Conservation (phyloP, 306 rosid genomes). For the Prinsepia uniflora region DNA sequence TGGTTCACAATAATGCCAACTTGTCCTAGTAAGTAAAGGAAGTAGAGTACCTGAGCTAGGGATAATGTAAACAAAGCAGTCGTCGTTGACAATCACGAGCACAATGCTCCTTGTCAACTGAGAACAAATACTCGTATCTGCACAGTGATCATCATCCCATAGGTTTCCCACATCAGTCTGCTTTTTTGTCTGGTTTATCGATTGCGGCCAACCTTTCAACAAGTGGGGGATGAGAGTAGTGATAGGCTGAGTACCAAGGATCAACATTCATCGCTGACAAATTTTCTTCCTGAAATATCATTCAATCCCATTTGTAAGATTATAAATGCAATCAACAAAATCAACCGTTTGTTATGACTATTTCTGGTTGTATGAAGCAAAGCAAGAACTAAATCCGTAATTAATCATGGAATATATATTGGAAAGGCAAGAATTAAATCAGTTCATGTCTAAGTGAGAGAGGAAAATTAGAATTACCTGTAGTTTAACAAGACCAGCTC, state of each 20-base stretch:
- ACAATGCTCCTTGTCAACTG: neutral
- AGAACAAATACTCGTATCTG: neutral
- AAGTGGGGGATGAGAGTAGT: slow-evolving; percentile 96
- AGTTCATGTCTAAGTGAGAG: neutral
- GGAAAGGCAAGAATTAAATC: neutral
- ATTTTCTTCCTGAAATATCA: slow-evolving; percentile 76
- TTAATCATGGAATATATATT: neutral
- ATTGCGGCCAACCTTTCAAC: slow-evolving; percentile 85
- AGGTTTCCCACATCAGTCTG: slow-evolving; percentile 40
- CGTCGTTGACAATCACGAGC: neutral
- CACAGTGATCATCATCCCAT: slow-evolving; percentile 12
- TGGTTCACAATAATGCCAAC: neutral
- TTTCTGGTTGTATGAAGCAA: neutral
- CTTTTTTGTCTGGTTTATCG: slow-evolving; percentile 59
- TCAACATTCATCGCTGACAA: slow-evolving; percentile 94
- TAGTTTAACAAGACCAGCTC: slow-evolving; percentile 74
- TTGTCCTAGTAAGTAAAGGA: neutral
- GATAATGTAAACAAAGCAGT: slow-evolving; percentile 6
- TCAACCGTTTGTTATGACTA: neutral
- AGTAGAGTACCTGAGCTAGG: neutral
- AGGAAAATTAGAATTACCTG: slow-evolving; percentile 46
- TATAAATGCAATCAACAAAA: neutral
- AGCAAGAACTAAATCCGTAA: neutral
- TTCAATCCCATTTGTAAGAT: neutral
- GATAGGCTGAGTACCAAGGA: slow-evolving; percentile 98